phyloP scores from a whole-genome alignment of 345 rosid species.

The Lepidium sativum region DNA sequence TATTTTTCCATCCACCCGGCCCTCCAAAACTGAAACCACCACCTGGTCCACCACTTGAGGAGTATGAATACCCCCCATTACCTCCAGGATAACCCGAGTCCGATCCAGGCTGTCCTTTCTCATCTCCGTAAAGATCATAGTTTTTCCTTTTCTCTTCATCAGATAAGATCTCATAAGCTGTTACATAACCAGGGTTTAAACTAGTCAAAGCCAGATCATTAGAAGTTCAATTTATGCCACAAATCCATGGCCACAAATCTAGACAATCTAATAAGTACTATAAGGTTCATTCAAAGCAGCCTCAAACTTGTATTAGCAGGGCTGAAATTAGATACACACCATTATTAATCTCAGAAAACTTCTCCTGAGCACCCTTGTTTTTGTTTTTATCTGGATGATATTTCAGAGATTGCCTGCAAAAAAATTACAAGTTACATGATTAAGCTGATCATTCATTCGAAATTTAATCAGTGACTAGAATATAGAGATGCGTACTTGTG shows the following conservation, averaged over 20 bases:
- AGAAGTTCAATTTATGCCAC: not conserved
- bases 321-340: constrained; percentile 35
- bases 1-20: constrained; percentile 65
- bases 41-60: constrained; percentile 56
- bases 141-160: constrained; percentile 85
- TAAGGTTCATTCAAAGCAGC: not conserved
- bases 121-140: constrained; percentile 86
- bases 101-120: constrained; percentile 75
- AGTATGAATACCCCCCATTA: constrained; percentile 50
- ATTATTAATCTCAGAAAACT: constrained; percentile 84
- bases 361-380: constrained; percentile 71
- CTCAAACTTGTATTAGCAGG: not conserved
- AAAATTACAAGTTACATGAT: not conserved
- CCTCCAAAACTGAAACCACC: constrained; percentile 46
- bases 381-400: constrained; percentile 96
- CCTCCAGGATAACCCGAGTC: constrained; percentile 58
- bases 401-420: constrained; percentile 67
- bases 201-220: not conserved
- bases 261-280: not conserved
- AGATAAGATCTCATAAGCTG: constrained; percentile 90
- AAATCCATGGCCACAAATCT: too few relatives aligned
- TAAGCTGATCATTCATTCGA: not conserved
- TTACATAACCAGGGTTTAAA: constrained; percentile 11
- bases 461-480: not conserved
- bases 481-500: constrained; percentile 52